A percentile compares a stretch with the other conserved stretches of the same genome.
Conservation (phyloP, 495 filamentous ascomycete genomes). For the Aspergillus incahuasiensis region DNA sequence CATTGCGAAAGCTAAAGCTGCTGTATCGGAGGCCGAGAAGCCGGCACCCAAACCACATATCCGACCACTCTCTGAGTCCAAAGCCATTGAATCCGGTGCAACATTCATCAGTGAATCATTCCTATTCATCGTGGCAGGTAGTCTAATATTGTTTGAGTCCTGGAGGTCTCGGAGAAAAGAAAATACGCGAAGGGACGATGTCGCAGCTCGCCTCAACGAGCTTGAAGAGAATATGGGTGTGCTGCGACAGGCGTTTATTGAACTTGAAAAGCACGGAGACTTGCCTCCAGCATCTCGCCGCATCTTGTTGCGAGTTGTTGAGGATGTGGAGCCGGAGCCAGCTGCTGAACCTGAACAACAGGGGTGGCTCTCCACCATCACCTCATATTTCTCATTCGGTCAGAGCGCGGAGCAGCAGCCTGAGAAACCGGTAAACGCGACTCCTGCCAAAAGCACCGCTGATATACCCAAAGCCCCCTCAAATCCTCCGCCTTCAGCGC, state of each 20-base stretch:
- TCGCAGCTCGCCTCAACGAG: conserved; percentile 63
- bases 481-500: neutral
- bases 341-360: conserved; percentile 26
- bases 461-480: conserved; percentile 1
- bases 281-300: conserved; percentile 23
- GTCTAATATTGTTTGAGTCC: conserved; percentile 78
- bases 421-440: conserved; percentile 13
- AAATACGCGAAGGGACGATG: conserved; percentile 65
- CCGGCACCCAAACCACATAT: conserved; percentile 48
- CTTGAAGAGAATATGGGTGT: conserved; percentile 59
- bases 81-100: conserved; percentile 93
- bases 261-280: conserved; percentile 53
- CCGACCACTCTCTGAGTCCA: conserved; percentile 79
- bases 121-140: conserved; percentile 74
- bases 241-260: conserved; percentile 53
- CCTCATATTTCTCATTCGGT: conserved; percentile 30
- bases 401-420: conserved; percentile 18
- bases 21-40: conserved; percentile 43
- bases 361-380: conserved; percentile 31
- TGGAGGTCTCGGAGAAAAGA: conserved; percentile 74
- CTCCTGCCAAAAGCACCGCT: neutral
- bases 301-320: conserved; percentile 44
- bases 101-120: conserved; percentile 92
- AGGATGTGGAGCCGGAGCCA: conserved; percentile 28
- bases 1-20: conserved; percentile 45